Evolutionary conservation across 306 rosid genomes (phyloP).

Genomic region (Cicer arietinum): DNA sequence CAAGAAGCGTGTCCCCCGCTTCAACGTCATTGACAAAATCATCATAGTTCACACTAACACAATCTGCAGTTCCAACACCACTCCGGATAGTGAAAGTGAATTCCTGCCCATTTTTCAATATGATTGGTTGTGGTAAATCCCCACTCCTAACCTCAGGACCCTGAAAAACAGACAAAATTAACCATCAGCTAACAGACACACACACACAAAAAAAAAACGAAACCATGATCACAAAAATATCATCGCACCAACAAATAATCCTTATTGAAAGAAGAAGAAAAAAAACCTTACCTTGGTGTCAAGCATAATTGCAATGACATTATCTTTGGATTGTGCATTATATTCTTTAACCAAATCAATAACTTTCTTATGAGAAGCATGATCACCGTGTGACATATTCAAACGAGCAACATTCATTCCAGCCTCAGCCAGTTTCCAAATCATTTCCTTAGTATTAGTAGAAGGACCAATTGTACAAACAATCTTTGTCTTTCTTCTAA

Average conservation of each 20-base stretch:
- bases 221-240: neutral
- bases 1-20: conserved; percentile 87
- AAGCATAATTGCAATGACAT: conserved; percentile 91
- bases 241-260: conserved; percentile 3
- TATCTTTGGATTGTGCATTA: conserved; percentile 76
- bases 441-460: conserved; percentile 87
- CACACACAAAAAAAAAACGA: neutral
- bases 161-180: conserved; percentile 49
- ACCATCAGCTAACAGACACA: conserved; percentile 8
- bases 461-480: conserved; percentile 99
- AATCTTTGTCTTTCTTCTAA: conserved; percentile 92
- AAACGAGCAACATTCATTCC: conserved; percentile 98
- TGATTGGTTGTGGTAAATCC: conserved; percentile 83
- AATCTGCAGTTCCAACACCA: conserved; percentile 78
- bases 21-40: conserved; percentile 92
- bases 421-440: conserved; percentile 97
- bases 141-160: conserved; percentile 99
- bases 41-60: conserved; percentile 94
- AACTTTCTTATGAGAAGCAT: conserved; percentile 93
- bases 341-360: conserved; percentile 95
- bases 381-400: conserved; percentile 99
- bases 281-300: conserved; percentile 76
- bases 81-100: conserved; percentile 87
- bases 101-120: conserved; percentile 69
- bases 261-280: neutral